Evolutionary conservation across 176 grass and related monocot species (phyloP).

Genomic region (Cymbopogon citratus): DNA sequence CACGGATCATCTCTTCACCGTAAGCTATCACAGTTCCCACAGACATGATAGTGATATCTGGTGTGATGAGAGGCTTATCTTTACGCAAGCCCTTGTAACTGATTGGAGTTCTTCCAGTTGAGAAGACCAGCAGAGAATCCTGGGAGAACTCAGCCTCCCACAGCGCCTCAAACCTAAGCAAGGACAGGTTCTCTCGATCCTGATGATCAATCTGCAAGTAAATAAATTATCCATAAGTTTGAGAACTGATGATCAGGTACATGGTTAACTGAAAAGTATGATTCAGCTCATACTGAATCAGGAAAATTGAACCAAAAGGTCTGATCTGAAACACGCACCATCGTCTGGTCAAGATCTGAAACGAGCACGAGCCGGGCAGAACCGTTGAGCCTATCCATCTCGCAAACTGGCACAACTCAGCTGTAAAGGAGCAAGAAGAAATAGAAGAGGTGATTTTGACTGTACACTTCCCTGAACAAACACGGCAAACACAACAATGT

Average conservation of each 20-base stretch:
- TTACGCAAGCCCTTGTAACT: slow-evolving; percentile 73
- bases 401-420: neutral
- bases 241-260: neutral
- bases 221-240: neutral
- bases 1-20: slow-evolving; percentile 79
- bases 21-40: slow-evolving; percentile 91
- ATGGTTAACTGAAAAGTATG: neutral
- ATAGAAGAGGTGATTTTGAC: neutral
- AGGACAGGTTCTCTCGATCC: slow-evolving; percentile 56
- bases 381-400: slow-evolving; percentile 61
- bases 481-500: slow-evolving; percentile 16
- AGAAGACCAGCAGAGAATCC: slow-evolving; percentile 78
- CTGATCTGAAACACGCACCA: slow-evolving; percentile 24
- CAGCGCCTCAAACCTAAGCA: slow-evolving; percentile 72
- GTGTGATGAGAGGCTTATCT: slow-evolving; percentile 75
- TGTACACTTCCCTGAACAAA: slow-evolving; percentile 21
- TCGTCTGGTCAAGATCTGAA: slow-evolving; percentile 86
- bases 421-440: neutral
- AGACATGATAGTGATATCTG: slow-evolving; percentile 92
- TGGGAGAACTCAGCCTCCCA: slow-evolving; percentile 70
- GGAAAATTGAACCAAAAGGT: neutral
- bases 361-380: slow-evolving; percentile 74
- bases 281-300: neutral
- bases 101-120: slow-evolving; percentile 66
- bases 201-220: slow-evolving; percentile 65